phyloP scores from a whole-genome alignment of 169 alveolate species.

The Plasmodium cynomolgi region DNA sequence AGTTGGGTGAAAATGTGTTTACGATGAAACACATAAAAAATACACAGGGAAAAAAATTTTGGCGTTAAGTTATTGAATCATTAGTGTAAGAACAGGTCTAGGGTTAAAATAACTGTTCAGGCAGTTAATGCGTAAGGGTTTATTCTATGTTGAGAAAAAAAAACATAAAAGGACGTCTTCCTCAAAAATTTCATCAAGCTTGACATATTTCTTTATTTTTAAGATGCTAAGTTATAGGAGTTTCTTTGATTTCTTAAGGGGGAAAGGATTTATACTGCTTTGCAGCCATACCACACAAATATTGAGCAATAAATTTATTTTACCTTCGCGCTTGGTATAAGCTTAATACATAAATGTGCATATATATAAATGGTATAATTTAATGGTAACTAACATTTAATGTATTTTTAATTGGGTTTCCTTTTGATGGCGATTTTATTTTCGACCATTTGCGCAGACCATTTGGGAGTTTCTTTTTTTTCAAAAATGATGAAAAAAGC shows the following conservation, averaged over 20 bases:
- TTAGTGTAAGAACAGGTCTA: neutral
- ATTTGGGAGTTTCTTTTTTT: neutral
- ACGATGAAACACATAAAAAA: neutral
- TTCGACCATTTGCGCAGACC: neutral
- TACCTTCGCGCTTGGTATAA: neutral
- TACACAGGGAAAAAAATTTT: neutral
- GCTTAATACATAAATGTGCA: neutral
- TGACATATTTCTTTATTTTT: neutral
- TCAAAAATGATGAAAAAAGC: neutral
- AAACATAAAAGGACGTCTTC: neutral
- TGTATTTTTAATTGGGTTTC: neutral
- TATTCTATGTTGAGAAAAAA: neutral
- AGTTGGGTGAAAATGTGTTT: neutral
- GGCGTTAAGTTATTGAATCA: neutral
- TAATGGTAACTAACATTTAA: neutral
- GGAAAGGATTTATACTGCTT: neutral
- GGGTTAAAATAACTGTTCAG: neutral
- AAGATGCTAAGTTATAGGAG: neutral
- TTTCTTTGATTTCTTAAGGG: neutral
- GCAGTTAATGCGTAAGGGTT: neutral
- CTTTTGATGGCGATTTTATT: neutral
- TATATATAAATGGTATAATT: neutral
- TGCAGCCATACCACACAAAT: neutral
- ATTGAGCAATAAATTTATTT: neutral
- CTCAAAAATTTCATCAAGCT: neutral